phyloP scores from a whole-genome alignment of 2,329 filamentous ascomycete genomes.

The Phialophora tarda region DNA sequence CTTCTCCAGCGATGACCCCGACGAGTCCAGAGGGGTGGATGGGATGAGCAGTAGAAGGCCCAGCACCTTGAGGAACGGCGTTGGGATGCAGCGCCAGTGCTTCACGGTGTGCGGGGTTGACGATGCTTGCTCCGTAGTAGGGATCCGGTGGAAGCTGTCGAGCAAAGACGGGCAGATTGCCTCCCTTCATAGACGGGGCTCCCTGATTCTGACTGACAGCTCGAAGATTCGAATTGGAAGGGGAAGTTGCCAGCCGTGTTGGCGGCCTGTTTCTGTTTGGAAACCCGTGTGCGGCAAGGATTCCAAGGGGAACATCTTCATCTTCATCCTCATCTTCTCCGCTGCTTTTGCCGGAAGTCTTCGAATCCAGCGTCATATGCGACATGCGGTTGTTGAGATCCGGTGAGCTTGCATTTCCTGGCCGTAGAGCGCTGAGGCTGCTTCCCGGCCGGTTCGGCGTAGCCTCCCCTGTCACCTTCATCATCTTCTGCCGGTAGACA shows the following conservation, averaged over 20 bases:
- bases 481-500: conserved; percentile 93
- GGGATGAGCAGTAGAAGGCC: conserved; percentile 38
- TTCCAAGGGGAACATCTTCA: conserved; percentile 84
- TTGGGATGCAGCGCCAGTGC: conserved; percentile 70
- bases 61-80: conserved; percentile 25
- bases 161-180: conserved; percentile 78
- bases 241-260: conserved; percentile 66
- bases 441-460: conserved; percentile 58
- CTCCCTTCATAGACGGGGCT: conserved; percentile 64
- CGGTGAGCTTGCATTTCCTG: conserved; percentile 25
- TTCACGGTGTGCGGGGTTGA: conserved; percentile 74
- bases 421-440: conserved; percentile 19
- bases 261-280: conserved; percentile 78
- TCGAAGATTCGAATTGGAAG: conserved; percentile 72
- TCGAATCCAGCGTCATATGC: conserved; percentile 44
- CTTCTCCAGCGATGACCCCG: conserved; percentile 85
- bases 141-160: conserved; percentile 82
- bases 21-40: conserved; percentile 77
- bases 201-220: conserved; percentile 50
- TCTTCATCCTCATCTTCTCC: conserved; percentile 70
- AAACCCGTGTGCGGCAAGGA: conserved; percentile 87
- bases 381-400: conserved; percentile 46
- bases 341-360: conserved; percentile 48
- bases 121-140: conserved; percentile 78
- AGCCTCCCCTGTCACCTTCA: conserved; percentile 87